Conservation (phyloP, 148 eudicot genomes). For the Diospyros lotus region DNA sequence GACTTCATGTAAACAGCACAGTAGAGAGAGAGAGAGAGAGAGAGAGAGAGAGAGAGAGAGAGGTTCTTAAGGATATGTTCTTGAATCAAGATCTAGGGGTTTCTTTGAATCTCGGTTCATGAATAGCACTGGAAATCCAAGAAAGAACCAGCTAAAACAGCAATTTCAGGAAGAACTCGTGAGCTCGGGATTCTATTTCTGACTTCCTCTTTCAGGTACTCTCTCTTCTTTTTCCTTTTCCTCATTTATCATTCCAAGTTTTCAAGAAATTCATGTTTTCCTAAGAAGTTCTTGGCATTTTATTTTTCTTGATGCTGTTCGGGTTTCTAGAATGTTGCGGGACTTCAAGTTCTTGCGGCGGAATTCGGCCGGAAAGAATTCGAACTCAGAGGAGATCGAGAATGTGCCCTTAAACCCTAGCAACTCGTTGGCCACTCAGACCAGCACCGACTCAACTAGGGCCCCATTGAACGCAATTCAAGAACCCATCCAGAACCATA, state of each 20-base stretch:
- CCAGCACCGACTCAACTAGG: conserved; percentile 35
- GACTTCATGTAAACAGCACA: too few species aligned
- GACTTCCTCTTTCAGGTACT: conserved; percentile 47
- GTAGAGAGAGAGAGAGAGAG: conserved; percentile 10
- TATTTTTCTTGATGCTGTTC: neutral
- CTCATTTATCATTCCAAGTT: neutral
- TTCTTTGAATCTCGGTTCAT: neutral
- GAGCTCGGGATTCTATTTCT: conserved; percentile 29
- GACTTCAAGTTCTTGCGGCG: conserved; percentile 51
- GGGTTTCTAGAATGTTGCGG: conserved; percentile 52
- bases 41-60: neutral
- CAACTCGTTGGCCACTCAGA: conserved; percentile 19
- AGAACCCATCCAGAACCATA: conserved; percentile 34
- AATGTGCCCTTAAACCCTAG: conserved; percentile 60
- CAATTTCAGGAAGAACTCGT: conserved; percentile 40
- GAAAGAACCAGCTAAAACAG: neutral
- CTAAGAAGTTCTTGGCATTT: neutral
- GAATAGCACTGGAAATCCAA: neutral
- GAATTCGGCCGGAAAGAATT: conserved; percentile 34
- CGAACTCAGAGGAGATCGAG: conserved; percentile 55
- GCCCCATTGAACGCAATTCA: conserved; percentile 52
- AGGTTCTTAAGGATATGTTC: neutral
- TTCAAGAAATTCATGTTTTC: neutral
- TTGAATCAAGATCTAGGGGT: conserved; percentile 3
- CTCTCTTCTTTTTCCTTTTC: too few species aligned